Evolutionary conservation across 176 grass and related monocot genomes (phyloP).

Genomic region (Cenchrus purpureus): DNA sequence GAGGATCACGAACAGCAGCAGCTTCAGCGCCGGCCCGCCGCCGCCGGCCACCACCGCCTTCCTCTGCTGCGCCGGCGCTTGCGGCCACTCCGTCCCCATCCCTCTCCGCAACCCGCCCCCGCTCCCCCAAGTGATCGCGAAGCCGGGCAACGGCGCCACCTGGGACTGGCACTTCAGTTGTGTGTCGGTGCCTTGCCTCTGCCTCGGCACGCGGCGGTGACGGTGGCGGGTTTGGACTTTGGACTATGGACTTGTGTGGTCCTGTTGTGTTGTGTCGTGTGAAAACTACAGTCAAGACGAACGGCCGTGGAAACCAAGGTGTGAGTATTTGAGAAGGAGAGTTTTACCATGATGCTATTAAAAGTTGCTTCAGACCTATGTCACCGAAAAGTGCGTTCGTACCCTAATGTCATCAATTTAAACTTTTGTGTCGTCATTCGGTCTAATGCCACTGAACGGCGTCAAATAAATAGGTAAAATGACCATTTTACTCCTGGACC

Average conservation of each 20-base stretch:
- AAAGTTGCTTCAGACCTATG: too few species aligned
- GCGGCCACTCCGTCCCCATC: conserved; percentile 43
- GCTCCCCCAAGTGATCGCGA: not conserved
- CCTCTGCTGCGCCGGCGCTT: conserved; percentile 29
- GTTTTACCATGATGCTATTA: too few species aligned
- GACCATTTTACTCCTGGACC: too few species aligned
- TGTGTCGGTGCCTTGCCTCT: conserved; percentile 26
- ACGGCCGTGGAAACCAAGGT: too few species aligned
- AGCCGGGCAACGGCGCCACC: not conserved
- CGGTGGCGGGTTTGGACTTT: not conserved
- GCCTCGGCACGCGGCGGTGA: not conserved
- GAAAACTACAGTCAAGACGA: not conserved
- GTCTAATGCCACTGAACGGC: too few species aligned
- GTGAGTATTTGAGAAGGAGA: too few species aligned
- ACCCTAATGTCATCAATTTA: too few species aligned
- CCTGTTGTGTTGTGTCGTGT: not conserved
- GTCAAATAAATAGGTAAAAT: too few species aligned
- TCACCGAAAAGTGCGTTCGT: too few species aligned
- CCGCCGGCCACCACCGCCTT: not conserved
- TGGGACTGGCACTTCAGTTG: not conserved
- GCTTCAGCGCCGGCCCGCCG: conserved; percentile 47
- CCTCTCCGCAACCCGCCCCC: not conserved
- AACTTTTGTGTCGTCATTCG: too few species aligned
- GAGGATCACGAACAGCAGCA: conserved; percentile 49
- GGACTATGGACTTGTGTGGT: not conserved